These are phyloP conservation scores for Dictyostelium intermedium DNA, from an alignment of 78 protist species.

Conservation along the genomic window DNA sequence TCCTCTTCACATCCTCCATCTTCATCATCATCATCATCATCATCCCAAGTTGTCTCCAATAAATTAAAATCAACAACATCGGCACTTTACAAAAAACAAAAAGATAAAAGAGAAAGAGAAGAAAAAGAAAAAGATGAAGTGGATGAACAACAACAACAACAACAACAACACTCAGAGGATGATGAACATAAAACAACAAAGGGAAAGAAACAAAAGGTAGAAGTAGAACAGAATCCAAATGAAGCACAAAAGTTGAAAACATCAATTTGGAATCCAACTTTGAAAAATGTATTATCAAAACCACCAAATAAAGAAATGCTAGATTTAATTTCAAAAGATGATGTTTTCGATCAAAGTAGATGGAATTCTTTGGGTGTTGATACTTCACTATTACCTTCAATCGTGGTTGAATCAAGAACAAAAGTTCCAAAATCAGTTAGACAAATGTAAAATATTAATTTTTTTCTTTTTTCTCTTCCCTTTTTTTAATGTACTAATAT, in stretches of 20 bases:
- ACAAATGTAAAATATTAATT: not conserved
- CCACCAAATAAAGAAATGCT: slow-evolving; percentile 12
- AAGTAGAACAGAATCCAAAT: not conserved
- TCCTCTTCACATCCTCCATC: not conserved
- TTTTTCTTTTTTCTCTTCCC: not conserved
- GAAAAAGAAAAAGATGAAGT: not conserved
- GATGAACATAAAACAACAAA: not conserved
- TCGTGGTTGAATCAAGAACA: not conserved
- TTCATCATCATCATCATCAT: not conserved
- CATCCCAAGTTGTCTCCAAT: not conserved
- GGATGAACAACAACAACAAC: too few species aligned
- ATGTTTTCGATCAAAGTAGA: slow-evolving; percentile 6
- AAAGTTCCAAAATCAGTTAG: slow-evolving; percentile 31
- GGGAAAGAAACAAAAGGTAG: not conserved
- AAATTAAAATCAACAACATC: not conserved
- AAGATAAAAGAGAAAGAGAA: not conserved
- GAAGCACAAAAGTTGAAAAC: slow-evolving; percentile 19
- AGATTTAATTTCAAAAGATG: slow-evolving; percentile 4
- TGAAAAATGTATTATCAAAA: slow-evolving; percentile 6
- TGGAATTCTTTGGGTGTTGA: slow-evolving; percentile 17
- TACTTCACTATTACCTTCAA: not conserved
- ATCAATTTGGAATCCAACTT: slow-evolving; percentile 13
- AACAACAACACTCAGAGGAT: not conserved
- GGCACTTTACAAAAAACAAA: not conserved
- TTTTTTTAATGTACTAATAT: not conserved